These are phyloP conservation scores for Phytopythium helicoides DNA, from an alignment of 352 stramenopile genomes.

Conservation along the genomic window DNA sequence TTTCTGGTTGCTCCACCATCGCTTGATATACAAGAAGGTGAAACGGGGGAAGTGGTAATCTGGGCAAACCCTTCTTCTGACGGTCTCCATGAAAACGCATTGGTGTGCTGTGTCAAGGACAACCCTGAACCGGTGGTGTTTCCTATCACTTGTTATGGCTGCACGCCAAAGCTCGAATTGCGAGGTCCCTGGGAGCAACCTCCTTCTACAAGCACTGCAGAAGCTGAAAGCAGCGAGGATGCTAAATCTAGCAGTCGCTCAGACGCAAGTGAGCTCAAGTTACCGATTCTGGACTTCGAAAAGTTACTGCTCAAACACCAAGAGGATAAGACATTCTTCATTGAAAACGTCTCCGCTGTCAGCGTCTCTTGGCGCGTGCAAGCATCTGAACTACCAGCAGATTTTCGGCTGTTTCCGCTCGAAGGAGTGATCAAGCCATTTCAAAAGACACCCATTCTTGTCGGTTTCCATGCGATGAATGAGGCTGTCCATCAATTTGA, in stretches of 20 bases:
- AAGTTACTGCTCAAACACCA: slow-evolving; percentile 86
- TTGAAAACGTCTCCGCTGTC: slow-evolving; percentile 84
- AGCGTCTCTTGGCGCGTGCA: slow-evolving; percentile 69
- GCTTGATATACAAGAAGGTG: slow-evolving; percentile 82
- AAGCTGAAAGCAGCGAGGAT: slow-evolving; percentile 23
- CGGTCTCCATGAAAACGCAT: slow-evolving; percentile 61
- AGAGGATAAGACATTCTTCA: slow-evolving; percentile 85
- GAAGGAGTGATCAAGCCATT: slow-evolving; percentile 76
- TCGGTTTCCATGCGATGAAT: slow-evolving; percentile 66
- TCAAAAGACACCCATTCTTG: slow-evolving; percentile 53
- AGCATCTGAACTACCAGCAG: slow-evolving; percentile 24
- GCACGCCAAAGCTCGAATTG: slow-evolving; percentile 70
- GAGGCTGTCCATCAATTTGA: slow-evolving; percentile 64
- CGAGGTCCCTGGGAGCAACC: slow-evolving; percentile 85
- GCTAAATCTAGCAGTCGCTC: background rate
- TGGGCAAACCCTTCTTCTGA: slow-evolving; percentile 84
- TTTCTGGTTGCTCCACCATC: slow-evolving; percentile 78
- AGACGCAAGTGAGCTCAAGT: background rate
- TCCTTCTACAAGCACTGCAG: slow-evolving; percentile 45
- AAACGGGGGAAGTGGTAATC: slow-evolving; percentile 90
- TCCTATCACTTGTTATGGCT: slow-evolving; percentile 84
- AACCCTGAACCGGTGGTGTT: slow-evolving; percentile 91
- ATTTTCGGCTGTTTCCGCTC: slow-evolving; percentile 74
- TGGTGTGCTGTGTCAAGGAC: slow-evolving; percentile 90
- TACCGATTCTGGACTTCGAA: slow-evolving; percentile 87